phyloP scores from a whole-genome alignment of 1,284 basidiomycete species.

The Leucoagaricus sp. region DNA sequence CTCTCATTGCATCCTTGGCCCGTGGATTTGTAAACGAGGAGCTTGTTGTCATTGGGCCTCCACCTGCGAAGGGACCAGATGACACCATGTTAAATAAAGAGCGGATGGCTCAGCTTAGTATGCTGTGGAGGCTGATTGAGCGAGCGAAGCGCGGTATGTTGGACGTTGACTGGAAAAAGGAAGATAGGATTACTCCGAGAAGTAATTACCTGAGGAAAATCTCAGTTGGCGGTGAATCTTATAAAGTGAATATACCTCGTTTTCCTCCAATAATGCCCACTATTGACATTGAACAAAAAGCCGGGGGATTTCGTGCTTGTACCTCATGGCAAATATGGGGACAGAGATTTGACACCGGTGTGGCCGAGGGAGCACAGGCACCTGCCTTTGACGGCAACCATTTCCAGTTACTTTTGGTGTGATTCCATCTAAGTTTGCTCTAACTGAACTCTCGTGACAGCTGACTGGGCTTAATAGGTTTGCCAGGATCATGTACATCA shows the following conservation, averaged over 20 bases:
- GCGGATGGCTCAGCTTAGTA: conserved; percentile 19
- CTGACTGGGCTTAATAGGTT: conserved; percentile 54
- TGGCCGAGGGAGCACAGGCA: conserved; percentile 30
- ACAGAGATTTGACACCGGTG: conserved; percentile 21
- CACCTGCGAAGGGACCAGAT: conserved; percentile 30
- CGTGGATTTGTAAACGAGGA: conserved; percentile 50
- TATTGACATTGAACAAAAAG: conserved; percentile 31
- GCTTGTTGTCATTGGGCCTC: conserved; percentile 52
- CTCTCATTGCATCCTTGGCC: conserved; percentile 52
- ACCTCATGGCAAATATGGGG: conserved; percentile 34
- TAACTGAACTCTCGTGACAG: not conserved
- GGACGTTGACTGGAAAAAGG: conserved; percentile 25
- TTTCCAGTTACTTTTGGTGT: conserved; percentile 66
- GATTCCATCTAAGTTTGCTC: conserved; percentile 4
- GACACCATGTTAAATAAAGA: conserved; percentile 25
- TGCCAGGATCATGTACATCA: conserved; percentile 57
- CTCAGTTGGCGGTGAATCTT: conserved; percentile 37
- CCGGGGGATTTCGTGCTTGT: conserved; percentile 58
- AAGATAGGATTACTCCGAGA: conserved; percentile 27
- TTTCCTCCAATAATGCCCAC: not conserved
- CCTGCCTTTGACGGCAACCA: conserved; percentile 36
- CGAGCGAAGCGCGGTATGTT: conserved; percentile 26
- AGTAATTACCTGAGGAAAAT: conserved; percentile 33
- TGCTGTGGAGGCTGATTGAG: conserved; percentile 27
- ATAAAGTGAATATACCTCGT: conserved; percentile 31